Percentiles rank a stretch among this genome's conserved stretches.
These are phyloP conservation scores for Sextonia rubra DNA, from an alignment of 164 flowering plant genomes.

Conservation along the genomic window DNA sequence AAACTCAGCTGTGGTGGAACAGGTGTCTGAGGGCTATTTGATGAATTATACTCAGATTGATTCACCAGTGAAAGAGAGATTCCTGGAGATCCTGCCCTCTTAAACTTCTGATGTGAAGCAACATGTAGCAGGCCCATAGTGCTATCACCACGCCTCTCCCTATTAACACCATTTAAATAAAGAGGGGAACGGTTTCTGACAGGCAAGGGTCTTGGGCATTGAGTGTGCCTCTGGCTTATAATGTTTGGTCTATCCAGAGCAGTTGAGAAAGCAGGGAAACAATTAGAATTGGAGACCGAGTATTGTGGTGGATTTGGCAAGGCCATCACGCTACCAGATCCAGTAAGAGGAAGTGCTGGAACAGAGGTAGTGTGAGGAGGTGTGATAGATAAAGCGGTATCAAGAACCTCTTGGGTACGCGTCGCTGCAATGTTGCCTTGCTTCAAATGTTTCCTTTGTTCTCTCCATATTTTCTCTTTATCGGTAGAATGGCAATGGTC, in stretches of 20 bases:
- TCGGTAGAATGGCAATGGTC: conserved; percentile 90
- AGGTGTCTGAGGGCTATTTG: conserved; percentile 11
- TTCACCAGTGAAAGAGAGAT: conserved; percentile 6
- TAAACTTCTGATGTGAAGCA: conserved; percentile 23
- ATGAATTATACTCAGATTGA: conserved; percentile 14
- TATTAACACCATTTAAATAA: conserved; percentile 8
- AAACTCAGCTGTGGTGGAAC: conserved; percentile 13
- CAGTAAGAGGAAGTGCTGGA: conserved; percentile 11
- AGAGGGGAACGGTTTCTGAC: conserved; percentile 22
- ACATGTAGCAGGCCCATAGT: conserved; percentile 16
- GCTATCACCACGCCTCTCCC: conserved; percentile 18
- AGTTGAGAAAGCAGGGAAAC: conserved; percentile 28
- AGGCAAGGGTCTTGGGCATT: conserved; percentile 11
- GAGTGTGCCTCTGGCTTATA: conserved; percentile 24
- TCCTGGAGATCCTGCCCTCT: conserved; percentile 21
- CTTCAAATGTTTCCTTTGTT: conserved; percentile 39
- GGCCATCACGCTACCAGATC: conserved; percentile 3
- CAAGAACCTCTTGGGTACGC: conserved; percentile 15
- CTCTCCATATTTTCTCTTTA: conserved; percentile 59
- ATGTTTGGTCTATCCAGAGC: conserved; percentile 16
- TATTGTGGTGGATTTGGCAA: conserved; percentile 8
- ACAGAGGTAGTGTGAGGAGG: conserved; percentile 12
- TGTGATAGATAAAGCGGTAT: conserved; percentile 16
- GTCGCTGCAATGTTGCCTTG: conserved; percentile 17
- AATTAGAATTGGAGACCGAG: conserved; percentile 20